Base-by-base conservation (phyloP, 495 filamentous ascomycete genomes). In the Hamigera avellanea region DNA sequence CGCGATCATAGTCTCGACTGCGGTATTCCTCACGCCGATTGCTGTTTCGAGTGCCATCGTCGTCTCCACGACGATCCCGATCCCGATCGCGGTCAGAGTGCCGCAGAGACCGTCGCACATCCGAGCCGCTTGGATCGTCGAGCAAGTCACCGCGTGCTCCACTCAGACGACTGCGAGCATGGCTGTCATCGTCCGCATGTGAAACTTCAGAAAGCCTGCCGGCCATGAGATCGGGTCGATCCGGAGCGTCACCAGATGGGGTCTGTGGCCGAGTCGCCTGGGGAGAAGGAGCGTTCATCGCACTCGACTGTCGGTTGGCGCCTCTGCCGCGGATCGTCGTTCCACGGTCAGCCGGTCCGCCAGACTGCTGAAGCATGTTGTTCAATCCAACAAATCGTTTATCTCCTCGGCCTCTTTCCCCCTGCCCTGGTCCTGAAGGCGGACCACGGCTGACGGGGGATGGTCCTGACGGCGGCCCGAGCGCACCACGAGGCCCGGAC, bases 351-450 rank as follows among this genome's bases (percentile, higher is more conserved):
- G 43, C 36, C 23, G 54, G 42, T 13, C 53, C 42, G 10, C 51
- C 53, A 17, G 60, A 58, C 36, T 69, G 65, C 32, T 66, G 60
- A 18, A 69, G 61, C 54, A 65, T 54, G 21, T 49, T 62, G 41
- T 64, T 67, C 31, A 69, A 51, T 0, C 51, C 56, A 0, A 59
- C 56, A 36, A 69, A 66, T 9, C 63, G 57, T 37, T 66, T 67
- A 38, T 67, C 62, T 10, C 62, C 42, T 6, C 62, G 56, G 8
- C 60, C 56, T 28, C 61, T 13, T 35, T 52, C 58, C 29, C 52
- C 46, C 29, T 56, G 53, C 10, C 50, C 53, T 27, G 46, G 33
- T 4, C 52, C 51, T 6, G 48, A 40, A 14, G 49, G 49, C 8
- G 53, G 45, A 2, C 46, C 53, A 21, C 62, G 56, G 26, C 39